These are phyloP conservation scores for Lindgomyces ingoldianus DNA, from an alignment of 495 filamentous ascomycete genomes.

Conservation along the genomic window DNA sequence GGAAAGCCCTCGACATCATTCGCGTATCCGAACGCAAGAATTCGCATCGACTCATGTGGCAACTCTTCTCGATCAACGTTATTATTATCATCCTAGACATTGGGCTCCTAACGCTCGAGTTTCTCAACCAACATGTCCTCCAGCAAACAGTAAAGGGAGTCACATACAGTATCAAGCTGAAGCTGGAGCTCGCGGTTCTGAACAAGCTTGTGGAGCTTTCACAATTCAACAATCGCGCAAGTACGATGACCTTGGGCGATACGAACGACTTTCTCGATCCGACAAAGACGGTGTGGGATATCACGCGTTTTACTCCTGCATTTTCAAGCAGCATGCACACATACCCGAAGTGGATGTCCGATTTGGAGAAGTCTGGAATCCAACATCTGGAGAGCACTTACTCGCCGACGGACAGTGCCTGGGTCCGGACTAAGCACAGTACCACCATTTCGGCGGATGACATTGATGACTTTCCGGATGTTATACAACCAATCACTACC, in stretches of 20 bases:
- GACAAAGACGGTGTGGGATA: conserved; percentile 24
- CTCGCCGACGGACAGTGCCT: conserved; percentile 18
- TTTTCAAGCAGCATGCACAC: conserved; percentile 22
- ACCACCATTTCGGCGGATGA: conserved; percentile 9
- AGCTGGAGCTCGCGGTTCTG: conserved; percentile 32
- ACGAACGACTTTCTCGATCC: conserved; percentile 31
- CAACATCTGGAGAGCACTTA: conserved; percentile 23
- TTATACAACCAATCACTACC: conserved; percentile 14
- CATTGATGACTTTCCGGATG: conserved; percentile 8
- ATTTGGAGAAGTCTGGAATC: conserved; percentile 26
- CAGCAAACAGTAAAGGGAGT: conserved; percentile 30
- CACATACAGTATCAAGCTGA: conserved; percentile 36
- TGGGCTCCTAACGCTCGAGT: conserved; percentile 31
- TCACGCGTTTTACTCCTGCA: conserved; percentile 17
- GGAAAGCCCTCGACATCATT: conserved; percentile 33
- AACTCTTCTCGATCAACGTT: conserved; percentile 32
- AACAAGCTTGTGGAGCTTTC: conserved; percentile 35
- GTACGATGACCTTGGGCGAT: conserved; percentile 16
- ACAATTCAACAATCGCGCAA: conserved; percentile 1
- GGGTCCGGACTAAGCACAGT: conserved; percentile 6
- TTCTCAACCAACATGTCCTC: conserved; percentile 15
- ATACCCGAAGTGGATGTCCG: conserved; percentile 34
- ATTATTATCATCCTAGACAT: conserved; percentile 36
- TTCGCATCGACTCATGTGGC: conserved; percentile 22
- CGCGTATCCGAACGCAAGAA: conserved; percentile 12